Percentiles rank a stretch among this genome's conserved stretches.
Evolutionary conservation across 306 rosid species (phyloP).

Genomic region (Quercus aquifolioides): DNA sequence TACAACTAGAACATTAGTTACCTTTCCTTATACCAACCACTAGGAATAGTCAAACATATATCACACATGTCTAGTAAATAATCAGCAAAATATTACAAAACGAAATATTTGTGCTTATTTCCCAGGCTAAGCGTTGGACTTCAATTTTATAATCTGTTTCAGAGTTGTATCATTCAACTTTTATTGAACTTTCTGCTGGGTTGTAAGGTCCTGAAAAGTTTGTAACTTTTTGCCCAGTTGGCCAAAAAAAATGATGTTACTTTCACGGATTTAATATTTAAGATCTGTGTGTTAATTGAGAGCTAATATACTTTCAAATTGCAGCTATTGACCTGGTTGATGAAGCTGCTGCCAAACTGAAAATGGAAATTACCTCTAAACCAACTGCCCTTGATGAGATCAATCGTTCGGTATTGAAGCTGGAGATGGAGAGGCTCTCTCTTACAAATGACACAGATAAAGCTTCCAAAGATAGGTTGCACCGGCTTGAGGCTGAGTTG

Average conservation of each 20-base stretch:
- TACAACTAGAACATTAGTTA: constrained; percentile 9
- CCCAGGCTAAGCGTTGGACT: background rate
- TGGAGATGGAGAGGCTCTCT: constrained; percentile 97
- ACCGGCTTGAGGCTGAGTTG: constrained; percentile 89
- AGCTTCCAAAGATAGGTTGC: constrained; percentile 83
- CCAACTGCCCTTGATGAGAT: constrained; percentile 98
- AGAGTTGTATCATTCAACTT: background rate
- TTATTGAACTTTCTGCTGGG: background rate
- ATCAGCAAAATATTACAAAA: background rate
- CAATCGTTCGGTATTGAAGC: constrained; percentile 85
- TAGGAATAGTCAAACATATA: no score
- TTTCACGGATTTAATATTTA: background rate
- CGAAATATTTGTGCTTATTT: background rate
- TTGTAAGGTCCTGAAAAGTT: background rate
- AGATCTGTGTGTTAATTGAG: background rate
- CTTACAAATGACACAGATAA: constrained; percentile 86
- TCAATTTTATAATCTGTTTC: background rate
- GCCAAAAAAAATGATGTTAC: background rate
- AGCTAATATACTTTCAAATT: constrained; percentile 21
- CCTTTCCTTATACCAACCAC: constrained; percentile 4
- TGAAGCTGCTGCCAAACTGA: constrained; percentile 98
- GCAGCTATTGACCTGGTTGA: constrained; percentile 97
- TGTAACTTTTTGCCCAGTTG: background rate
- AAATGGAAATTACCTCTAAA: constrained; percentile 98
- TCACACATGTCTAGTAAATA: background rate